Base-by-base conservation (phyloP, 257 asterid genomes). In the Petunia axillaris region DNA sequence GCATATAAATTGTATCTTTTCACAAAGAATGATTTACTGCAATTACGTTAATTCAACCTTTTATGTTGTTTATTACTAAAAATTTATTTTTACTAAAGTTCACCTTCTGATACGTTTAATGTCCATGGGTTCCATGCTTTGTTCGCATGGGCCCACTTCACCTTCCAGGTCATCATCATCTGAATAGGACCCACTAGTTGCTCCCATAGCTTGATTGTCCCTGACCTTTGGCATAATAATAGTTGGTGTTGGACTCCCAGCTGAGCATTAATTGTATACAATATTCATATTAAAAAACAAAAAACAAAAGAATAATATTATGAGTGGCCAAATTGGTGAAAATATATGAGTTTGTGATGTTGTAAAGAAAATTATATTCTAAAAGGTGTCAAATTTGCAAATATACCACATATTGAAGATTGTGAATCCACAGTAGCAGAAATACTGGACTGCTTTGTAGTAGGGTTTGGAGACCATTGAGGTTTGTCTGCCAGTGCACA, bases 141-240 rank as follows among this genome's bases (percentile, higher is more conserved):
- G 87, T 15, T 89, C 98, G 7, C 93, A 90, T 9, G 90, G 90
- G 53, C 93, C 95, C 4, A 86, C 94, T 84, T 93, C 98, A 57
- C 43, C 86, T 62, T 90, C 97, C 6, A 85, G 35, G 53, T 91
- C 98, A 66, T 94, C 96, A 36, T 91, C 96, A 44, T 94, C 98
- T 0, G 96, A 89, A 1, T 97, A 92, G 35, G 96, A 91, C n/a
- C 91, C 97, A 79, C 97, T 92, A 73, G 91, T 90, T 3, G 88
- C 94, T 76, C 91, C 85, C 14, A 76, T 81, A 35, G 86, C 82
- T 80, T 82, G 90, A 76, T 85, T 84, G 13, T 85, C 86, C 11
- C 84, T 60, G 3, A 81, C 83, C 82, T 83, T 90, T 0, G 95
- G 85, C 66, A 87, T 89, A 13, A 87, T 88, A 35, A 82, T 83